Percentiles rank a stretch among this genome's conserved stretches.
phyloP scores from a whole-genome alignment of 768 basidiomycete genomes.

The Melanogaster broomeanus region DNA sequence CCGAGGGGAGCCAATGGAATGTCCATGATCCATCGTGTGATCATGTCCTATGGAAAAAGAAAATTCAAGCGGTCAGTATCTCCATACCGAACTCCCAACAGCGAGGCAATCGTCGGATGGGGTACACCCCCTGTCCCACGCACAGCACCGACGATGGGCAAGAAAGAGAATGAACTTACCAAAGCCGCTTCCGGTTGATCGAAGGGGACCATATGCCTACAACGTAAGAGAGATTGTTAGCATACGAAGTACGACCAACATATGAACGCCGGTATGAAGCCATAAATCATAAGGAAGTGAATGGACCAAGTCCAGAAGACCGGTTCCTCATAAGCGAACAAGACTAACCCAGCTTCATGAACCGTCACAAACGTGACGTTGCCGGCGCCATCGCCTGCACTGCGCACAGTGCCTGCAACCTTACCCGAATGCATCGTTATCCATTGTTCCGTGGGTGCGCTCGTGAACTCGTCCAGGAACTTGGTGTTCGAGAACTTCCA shows the following conservation, averaged over 20 bases:
- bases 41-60: constrained; percentile 50
- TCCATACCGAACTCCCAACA: too few species aligned
- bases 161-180: constrained; percentile 42
- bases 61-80: background rate
- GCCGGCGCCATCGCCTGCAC: constrained; percentile 75
- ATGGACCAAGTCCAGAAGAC: too few species aligned
- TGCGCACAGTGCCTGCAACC: constrained; percentile 67
- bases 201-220: constrained; percentile 85
- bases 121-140: background rate
- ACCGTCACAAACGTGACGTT: constrained; percentile 83
- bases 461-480: constrained; percentile 62
- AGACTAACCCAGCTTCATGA: constrained; percentile 74
- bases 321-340: background rate
- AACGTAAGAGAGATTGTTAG: constrained; percentile 10
- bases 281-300: too few species aligned
- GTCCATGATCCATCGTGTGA: constrained; percentile 60
- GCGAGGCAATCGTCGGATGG: background rate
- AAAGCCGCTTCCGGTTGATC: constrained; percentile 89
- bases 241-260: background rate
- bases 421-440: constrained; percentile 50
- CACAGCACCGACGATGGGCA: background rate
- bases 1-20: constrained; percentile 40
- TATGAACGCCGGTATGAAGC: background rate
- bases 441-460: constrained; percentile 55
- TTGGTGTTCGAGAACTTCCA: constrained; percentile 60